Evolutionary conservation across 2,329 filamentous ascomycete genomes (phyloP).

Genomic region (Fusarium annulatum): DNA sequence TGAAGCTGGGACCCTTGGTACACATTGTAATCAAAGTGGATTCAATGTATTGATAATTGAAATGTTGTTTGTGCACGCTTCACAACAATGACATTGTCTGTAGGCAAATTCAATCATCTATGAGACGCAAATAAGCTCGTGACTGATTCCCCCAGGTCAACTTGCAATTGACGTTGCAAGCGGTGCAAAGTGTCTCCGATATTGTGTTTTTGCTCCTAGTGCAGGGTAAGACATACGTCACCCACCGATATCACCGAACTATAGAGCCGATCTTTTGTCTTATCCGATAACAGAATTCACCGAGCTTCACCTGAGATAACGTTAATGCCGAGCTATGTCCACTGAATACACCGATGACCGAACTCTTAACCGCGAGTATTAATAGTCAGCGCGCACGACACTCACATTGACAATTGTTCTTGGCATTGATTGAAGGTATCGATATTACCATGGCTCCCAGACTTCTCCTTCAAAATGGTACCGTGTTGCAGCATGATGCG

Average conservation of each 20-base stretch:
- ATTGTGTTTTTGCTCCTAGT: background rate
- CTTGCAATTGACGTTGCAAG: background rate
- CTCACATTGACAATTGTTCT: accelerated
- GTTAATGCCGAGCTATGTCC: background rate
- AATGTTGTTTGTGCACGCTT: no score
- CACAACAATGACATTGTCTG: background rate
- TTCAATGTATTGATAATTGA: no score
- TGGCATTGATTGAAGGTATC: accelerated
- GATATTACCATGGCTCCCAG: accelerated
- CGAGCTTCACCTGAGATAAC: background rate
- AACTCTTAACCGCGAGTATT: background rate
- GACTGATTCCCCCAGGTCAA: no score
- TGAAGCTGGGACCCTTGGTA: no score
- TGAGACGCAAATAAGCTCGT: background rate
- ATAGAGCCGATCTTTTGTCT: background rate
- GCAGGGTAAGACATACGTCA: background rate
- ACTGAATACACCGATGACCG: background rate
- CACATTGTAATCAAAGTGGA: no score
- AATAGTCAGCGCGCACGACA: background rate
- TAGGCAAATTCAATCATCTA: background rate
- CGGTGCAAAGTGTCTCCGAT: background rate
- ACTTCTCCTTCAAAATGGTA: background rate
- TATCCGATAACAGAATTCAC: background rate
- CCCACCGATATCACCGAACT: background rate
- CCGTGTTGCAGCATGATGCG: background rate